A percentile compares a stretch with the other conserved stretches of the same genome.
Evolutionary conservation across 768 basidiomycete species (phyloP).

Genomic region (Russula ochroleuca): DNA sequence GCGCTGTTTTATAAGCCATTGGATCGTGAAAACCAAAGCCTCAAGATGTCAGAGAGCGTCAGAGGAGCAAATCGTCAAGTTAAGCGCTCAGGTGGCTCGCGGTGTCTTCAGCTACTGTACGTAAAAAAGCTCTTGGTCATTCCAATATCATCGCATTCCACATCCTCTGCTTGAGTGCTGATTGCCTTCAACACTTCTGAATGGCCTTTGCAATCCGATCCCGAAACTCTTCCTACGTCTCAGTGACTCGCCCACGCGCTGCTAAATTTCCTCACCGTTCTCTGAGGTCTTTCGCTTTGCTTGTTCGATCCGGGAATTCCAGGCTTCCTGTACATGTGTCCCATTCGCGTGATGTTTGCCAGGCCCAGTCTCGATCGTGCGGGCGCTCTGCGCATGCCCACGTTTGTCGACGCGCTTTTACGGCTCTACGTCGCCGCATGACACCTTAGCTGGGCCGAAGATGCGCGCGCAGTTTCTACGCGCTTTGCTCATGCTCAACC

Average conservation of each 20-base stretch:
- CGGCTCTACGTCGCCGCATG: constrained; percentile 54
- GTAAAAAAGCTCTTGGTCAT: neutral
- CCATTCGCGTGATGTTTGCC: constrained; percentile 34
- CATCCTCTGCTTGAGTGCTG: neutral
- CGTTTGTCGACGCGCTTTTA: constrained; percentile 47
- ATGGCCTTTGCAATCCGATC: constrained; percentile 22
- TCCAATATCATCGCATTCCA: neutral
- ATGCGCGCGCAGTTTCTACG: constrained; percentile 51
- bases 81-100: constrained; percentile 11
- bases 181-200: constrained; percentile 6
- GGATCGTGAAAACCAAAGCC: neutral
- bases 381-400: constrained; percentile 52
- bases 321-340: constrained; percentile 18
- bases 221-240: constrained; percentile 25
- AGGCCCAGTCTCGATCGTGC: constrained; percentile 56
- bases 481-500: constrained; percentile 51
- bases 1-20: neutral
- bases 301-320: constrained; percentile 21
- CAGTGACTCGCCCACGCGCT: constrained; percentile 13
- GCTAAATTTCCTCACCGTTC: constrained; percentile 24
- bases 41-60: neutral
- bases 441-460: constrained; percentile 55
- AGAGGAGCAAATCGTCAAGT: neutral
- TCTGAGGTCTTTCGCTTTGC: constrained; percentile 14
- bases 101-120: constrained; percentile 3